These are phyloP conservation scores for Mallotus nudiflorus DNA, from an alignment of 345 rosid species.

Conservation along the genomic window DNA sequence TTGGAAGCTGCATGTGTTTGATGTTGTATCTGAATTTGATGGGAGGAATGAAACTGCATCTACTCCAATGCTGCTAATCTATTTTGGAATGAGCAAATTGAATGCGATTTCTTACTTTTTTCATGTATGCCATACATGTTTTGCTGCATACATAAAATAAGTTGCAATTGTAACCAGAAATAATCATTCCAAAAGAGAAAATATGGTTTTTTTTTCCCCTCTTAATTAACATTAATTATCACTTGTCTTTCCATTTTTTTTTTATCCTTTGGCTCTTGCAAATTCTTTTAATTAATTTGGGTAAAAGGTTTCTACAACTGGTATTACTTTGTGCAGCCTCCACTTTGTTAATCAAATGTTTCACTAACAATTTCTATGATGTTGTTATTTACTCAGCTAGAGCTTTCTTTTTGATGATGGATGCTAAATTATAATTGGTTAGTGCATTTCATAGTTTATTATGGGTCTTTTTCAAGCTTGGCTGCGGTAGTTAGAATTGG, in stretches of 20 bases:
- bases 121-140: background rate
- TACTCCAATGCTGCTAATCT: constrained; percentile 95
- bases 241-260: too few species aligned
- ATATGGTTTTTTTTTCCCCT: background rate
- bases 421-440: background rate
- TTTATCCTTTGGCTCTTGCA: background rate
- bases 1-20: constrained; percentile 99
- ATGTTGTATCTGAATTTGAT: constrained; percentile 93
- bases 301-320: background rate
- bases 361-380: background rate
- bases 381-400: background rate
- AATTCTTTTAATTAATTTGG: background rate
- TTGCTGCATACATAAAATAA: constrained; percentile 3
- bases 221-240: too few species aligned
- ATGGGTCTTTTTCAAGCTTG: background rate
- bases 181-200: background rate
- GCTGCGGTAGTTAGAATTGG: background rate
- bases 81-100: constrained; percentile 16
- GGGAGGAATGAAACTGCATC: constrained; percentile 70
- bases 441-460: background rate
- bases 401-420: background rate
- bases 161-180: background rate
- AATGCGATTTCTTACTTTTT: constrained; percentile 1
- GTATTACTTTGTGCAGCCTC: background rate
- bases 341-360: background rate